A percentile compares a stretch with the other conserved stretches of the same genome.
Conservation (phyloP, 2,329 filamentous ascomycete genomes). For the Aspergillus sp. region DNA sequence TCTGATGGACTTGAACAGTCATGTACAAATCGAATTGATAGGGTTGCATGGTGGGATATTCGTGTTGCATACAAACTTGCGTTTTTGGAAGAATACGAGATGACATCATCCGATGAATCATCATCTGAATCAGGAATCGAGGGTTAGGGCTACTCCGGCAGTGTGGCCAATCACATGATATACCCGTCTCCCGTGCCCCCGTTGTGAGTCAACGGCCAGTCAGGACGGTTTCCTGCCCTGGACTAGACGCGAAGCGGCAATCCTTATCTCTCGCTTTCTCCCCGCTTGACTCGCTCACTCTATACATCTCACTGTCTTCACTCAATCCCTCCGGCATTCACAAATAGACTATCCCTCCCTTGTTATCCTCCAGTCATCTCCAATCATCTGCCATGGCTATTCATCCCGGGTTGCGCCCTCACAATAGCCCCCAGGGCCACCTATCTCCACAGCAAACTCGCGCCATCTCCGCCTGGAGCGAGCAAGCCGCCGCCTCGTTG, state of each 20-base stretch:
- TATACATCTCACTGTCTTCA: background rate
- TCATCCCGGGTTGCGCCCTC: constrained; percentile 34
- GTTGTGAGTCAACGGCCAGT: constrained; percentile 3
- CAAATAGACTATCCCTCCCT: background rate
- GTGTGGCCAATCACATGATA: too few relatives aligned
- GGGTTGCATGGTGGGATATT: too few relatives aligned
- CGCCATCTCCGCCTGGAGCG: constrained; percentile 68
- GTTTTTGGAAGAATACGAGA: too few relatives aligned
- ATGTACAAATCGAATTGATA: too few relatives aligned
- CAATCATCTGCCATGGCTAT: constrained; percentile 37
- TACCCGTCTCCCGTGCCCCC: constrained; percentile 2
- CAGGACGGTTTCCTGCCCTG: background rate
- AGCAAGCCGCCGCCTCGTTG: constrained; percentile 40
- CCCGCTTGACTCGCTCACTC: background rate
- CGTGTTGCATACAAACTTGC: too few relatives aligned
- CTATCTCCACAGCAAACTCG: constrained; percentile 43
- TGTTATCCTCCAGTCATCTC: background rate
- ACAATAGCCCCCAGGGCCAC: constrained; percentile 20
- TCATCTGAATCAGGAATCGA: too few relatives aligned
- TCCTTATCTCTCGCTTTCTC: background rate
- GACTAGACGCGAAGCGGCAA: constrained; percentile 2
- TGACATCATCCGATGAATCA: too few relatives aligned
- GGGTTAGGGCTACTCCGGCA: too few relatives aligned
- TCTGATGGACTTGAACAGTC: too few relatives aligned
- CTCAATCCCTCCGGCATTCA: background rate